Percentiles rank a stretch among this genome's conserved stretches.
These are phyloP conservation scores for Kodamaea leandrae DNA, from an alignment of 805 yeast species.

Conservation along the genomic window DNA sequence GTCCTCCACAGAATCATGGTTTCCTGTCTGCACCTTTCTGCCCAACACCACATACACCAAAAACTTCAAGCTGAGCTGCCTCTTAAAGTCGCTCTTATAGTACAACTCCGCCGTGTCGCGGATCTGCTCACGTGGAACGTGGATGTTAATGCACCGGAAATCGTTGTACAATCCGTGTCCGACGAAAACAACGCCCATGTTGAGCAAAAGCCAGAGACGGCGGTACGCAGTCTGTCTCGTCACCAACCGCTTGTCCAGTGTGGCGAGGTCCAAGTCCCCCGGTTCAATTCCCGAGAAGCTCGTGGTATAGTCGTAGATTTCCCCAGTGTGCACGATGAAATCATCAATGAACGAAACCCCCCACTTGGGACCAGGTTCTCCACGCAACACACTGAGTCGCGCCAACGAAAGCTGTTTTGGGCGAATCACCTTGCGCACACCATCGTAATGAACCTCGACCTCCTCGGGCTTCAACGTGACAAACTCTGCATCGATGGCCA, in stretches of 20 bases:
- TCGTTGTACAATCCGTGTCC: slow-evolving; percentile 94
- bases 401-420: slow-evolving; percentile 82
- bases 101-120: slow-evolving; percentile 84
- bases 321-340: slow-evolving; percentile 71
- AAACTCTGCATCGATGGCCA: slow-evolving; percentile 97
- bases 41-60: slow-evolving; percentile 76
- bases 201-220: slow-evolving; percentile 83
- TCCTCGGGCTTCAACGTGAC: slow-evolving; percentile 78
- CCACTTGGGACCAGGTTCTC: slow-evolving; percentile 58
- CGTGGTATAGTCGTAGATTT: slow-evolving; percentile 82
- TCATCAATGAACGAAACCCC: slow-evolving; percentile 91
- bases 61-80: slow-evolving; percentile 81
- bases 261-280: slow-evolving; percentile 77
- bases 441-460: slow-evolving; percentile 72
- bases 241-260: slow-evolving; percentile 68
- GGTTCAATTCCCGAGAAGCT: slow-evolving; percentile 90
- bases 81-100: slow-evolving; percentile 67
- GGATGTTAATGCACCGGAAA: slow-evolving; percentile 87
- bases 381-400: slow-evolving; percentile 81
- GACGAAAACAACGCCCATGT: slow-evolving; percentile 85
- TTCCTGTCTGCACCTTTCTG: slow-evolving; percentile 81
- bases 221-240: slow-evolving; percentile 81
- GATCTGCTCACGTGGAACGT: slow-evolving; percentile 81
- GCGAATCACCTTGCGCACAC: slow-evolving; percentile 62
- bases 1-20: slow-evolving; percentile 97